Percentiles rank a stretch among this genome's conserved stretches.
Conservation (phyloP, 441 rosid species). For the Adansonia gregorii region DNA sequence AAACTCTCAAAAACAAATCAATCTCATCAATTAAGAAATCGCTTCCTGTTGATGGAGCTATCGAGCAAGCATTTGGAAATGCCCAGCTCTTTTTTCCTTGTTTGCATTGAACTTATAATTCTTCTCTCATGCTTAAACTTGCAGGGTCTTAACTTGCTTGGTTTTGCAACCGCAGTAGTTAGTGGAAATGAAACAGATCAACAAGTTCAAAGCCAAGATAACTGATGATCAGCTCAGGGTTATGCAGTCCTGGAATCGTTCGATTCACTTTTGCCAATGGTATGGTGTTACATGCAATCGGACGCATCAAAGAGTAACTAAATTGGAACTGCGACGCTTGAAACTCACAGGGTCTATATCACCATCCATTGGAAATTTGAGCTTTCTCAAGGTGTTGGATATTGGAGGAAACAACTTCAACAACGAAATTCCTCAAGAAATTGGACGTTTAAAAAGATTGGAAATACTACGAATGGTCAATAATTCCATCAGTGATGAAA, state of each 20-base stretch:
- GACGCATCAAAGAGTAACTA: slow-evolving; percentile 8
- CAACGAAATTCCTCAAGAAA: neutral
- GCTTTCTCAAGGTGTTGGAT: slow-evolving; percentile 10
- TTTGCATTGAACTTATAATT: neutral
- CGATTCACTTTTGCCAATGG: slow-evolving; percentile 35
- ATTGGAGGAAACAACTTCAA: slow-evolving; percentile 26
- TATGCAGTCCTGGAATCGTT: slow-evolving; percentile 31
- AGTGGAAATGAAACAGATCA: neutral
- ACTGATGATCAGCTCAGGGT: neutral
- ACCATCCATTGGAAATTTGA: slow-evolving; percentile 29
- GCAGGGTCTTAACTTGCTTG: slow-evolving; percentile 4
- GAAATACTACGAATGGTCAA: neutral
- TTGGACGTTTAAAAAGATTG: neutral
- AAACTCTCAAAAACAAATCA: neutral
- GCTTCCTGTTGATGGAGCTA: neutral
- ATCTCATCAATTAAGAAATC: neutral
- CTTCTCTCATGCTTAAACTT: neutral
- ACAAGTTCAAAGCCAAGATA: slow-evolving; percentile 13
- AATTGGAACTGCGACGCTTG: slow-evolving; percentile 5
- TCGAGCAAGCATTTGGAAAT: neutral
- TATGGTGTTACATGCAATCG: slow-evolving; percentile 17
- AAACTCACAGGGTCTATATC: slow-evolving; percentile 6
- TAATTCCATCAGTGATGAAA: neutral
- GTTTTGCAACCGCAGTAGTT: neutral
- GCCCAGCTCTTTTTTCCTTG: neutral